Conservation (phyloP, 768 basidiomycete genomes). For the Kwoniella dejecticola region DNA sequence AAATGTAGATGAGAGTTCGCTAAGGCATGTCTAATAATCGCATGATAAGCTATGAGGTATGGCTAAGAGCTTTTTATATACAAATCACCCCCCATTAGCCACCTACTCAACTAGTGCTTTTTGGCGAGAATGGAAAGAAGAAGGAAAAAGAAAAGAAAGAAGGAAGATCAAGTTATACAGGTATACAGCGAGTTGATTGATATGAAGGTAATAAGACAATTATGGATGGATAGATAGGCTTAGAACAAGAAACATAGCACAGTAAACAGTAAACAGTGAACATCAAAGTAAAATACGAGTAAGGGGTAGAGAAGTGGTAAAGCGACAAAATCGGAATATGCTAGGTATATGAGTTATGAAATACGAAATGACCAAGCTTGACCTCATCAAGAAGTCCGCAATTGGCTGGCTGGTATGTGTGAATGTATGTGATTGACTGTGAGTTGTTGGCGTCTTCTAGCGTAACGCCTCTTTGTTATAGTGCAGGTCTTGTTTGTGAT, state of each 20-base stretch:
- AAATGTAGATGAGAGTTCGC: too few species aligned
- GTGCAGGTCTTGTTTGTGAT: too few species aligned
- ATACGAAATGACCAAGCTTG: background rate
- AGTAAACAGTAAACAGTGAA: background rate
- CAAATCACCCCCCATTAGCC: background rate
- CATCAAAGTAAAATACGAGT: too few species aligned
- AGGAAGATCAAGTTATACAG: conserved; percentile 2
- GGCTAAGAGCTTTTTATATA: background rate
- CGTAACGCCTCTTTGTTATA: too few species aligned
- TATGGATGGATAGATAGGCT: background rate
- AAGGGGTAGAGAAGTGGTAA: too few species aligned
- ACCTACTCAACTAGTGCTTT: background rate
- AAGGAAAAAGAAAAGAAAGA: background rate
- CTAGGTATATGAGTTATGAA: conserved; percentile 5
- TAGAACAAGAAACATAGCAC: background rate
- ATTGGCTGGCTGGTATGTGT: too few species aligned
- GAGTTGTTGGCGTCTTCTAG: background rate
- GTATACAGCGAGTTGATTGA: conserved; percentile 6
- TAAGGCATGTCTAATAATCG: conserved; percentile 8
- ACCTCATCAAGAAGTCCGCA: too few species aligned
- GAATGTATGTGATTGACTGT: background rate
- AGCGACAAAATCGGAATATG: background rate
- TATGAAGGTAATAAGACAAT: background rate
- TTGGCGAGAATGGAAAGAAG: too few species aligned
- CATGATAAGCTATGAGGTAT: background rate